phyloP scores from a whole-genome alignment of 2,329 filamentous ascomycete genomes.

The Coniochaeta ligniaria region DNA sequence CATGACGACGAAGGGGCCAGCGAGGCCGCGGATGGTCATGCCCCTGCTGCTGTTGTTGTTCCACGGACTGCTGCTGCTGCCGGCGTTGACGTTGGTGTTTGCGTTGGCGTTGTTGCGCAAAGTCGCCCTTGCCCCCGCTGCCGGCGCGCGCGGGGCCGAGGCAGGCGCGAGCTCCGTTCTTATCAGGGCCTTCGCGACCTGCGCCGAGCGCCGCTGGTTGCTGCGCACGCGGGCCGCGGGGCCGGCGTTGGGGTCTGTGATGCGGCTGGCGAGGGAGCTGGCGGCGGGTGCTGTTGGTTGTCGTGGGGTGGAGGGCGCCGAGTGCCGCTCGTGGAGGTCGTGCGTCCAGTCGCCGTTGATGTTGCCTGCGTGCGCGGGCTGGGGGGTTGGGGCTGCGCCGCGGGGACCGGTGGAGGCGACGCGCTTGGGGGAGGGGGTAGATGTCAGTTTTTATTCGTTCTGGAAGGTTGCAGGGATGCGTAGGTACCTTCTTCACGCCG shows the following conservation, averaged over 20 bases:
- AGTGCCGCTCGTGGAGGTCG: slow-evolving; percentile 49
- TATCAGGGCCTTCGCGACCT: slow-evolving; percentile 37
- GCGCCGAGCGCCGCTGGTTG: slow-evolving; percentile 26
- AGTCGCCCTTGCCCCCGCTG: not conserved
- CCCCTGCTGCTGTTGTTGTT: too few species aligned
- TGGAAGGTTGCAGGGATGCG: too few species aligned
- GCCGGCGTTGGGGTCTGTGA: slow-evolving; percentile 12
- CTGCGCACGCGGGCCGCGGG: slow-evolving; percentile 22
- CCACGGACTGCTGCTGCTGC: slow-evolving; percentile 7
- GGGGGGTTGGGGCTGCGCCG: not conserved
- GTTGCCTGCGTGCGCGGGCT: slow-evolving; percentile 36
- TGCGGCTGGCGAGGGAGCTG: slow-evolving; percentile 33
- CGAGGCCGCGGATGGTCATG: slow-evolving; percentile 66
- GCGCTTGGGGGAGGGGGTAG: slow-evolving; percentile 14
- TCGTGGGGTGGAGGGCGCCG: slow-evolving; percentile 31
- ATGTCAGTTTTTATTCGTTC: slow-evolving; percentile 9
- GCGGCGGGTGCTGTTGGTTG: slow-evolving; percentile 16
- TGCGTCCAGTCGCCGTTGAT: slow-evolving; percentile 66
- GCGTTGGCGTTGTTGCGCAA: not conserved
- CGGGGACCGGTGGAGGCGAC: slow-evolving; percentile 23
- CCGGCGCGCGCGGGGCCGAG: slow-evolving; percentile 10
- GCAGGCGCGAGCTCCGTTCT: slow-evolving; percentile 24
- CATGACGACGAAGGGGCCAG: slow-evolving; percentile 64
- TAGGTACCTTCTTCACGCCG: slow-evolving; percentile 61
- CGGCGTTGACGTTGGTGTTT: too few species aligned